phyloP scores from a whole-genome alignment of 129 eudicot species.

The Artemisia annua region DNA sequence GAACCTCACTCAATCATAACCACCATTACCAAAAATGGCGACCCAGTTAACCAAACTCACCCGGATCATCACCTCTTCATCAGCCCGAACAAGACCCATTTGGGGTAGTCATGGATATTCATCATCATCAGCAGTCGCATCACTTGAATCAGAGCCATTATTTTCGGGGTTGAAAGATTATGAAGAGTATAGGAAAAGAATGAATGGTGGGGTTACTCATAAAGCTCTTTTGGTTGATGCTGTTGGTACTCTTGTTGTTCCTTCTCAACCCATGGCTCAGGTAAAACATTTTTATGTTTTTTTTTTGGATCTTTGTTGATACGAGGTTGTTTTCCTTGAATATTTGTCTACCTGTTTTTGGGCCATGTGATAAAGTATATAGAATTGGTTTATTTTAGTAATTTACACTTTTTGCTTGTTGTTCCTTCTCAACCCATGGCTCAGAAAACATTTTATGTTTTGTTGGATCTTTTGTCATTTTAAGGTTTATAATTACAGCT shows the following conservation, averaged over 20 bases:
- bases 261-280: constrained; percentile 99
- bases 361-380: too few relatives aligned
- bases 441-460: too few relatives aligned
- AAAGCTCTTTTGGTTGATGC: constrained; percentile 96
- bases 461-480: too few relatives aligned
- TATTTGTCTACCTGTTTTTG: not conserved
- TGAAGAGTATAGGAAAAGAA: constrained; percentile 72
- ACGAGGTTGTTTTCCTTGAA: not conserved
- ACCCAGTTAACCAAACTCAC: constrained; percentile 22
- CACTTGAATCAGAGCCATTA: constrained; percentile 35
- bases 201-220: constrained; percentile 89
- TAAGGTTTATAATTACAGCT: too few relatives aligned
- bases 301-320: not conserved
- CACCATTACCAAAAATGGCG: constrained; percentile 17
- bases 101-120: constrained; percentile 16
- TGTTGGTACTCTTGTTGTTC: constrained; percentile 93
- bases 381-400: too few relatives aligned
- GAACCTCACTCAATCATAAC: constrained; percentile 11
- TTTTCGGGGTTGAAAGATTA: constrained; percentile 58
- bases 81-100: not conserved
- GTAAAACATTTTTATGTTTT: constrained; percentile 21
- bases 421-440: too few relatives aligned
- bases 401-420: too few relatives aligned
- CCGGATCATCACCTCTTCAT: constrained; percentile 11
- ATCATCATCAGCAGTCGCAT: constrained; percentile 38